A percentile compares a stretch with the other conserved stretches of the same genome.
Conservation (phyloP, 805 yeast genomes). For the Nakazawaea peltata region DNA sequence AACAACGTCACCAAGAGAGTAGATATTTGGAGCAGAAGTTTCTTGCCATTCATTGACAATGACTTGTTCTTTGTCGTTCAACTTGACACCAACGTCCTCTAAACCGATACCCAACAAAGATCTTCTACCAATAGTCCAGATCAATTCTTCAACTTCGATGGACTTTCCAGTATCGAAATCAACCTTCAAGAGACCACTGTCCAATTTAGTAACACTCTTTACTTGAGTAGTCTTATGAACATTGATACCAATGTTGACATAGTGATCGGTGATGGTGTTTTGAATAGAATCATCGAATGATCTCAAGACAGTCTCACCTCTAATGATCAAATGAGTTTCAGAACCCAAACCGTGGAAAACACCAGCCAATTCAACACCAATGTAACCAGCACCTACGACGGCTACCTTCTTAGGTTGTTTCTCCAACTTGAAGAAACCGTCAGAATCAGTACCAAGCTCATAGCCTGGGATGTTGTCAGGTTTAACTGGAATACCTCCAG, state of each 20-base stretch:
- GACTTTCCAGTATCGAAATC: constrained; percentile 31
- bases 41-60: constrained; percentile 84
- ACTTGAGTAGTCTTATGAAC: constrained; percentile 64
- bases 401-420: constrained; percentile 89
- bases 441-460: constrained; percentile 78
- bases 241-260: constrained; percentile 72
- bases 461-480: constrained; percentile 73
- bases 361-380: constrained; percentile 93
- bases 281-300: constrained; percentile 80
- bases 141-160: constrained; percentile 66
- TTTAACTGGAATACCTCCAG: constrained; percentile 80
- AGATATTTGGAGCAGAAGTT: constrained; percentile 63
- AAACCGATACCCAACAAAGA: constrained; percentile 69
- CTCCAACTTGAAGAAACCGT: constrained; percentile 80
- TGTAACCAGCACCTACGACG: constrained; percentile 96
- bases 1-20: constrained; percentile 89
- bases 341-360: constrained; percentile 84
- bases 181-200: constrained; percentile 41
- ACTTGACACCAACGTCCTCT: constrained; percentile 65
- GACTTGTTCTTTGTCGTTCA: constrained; percentile 54
- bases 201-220: constrained; percentile 36
- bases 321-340: constrained; percentile 78
- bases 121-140: constrained; percentile 94
- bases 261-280: constrained; percentile 70
- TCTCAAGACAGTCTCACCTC: constrained; percentile 88